Percentiles rank a stretch among this genome's conserved stretches.
These are phyloP conservation scores for Sphaerulina musiva DNA, from an alignment of 2,329 filamentous ascomycete genomes.

Conservation along the genomic window DNA sequence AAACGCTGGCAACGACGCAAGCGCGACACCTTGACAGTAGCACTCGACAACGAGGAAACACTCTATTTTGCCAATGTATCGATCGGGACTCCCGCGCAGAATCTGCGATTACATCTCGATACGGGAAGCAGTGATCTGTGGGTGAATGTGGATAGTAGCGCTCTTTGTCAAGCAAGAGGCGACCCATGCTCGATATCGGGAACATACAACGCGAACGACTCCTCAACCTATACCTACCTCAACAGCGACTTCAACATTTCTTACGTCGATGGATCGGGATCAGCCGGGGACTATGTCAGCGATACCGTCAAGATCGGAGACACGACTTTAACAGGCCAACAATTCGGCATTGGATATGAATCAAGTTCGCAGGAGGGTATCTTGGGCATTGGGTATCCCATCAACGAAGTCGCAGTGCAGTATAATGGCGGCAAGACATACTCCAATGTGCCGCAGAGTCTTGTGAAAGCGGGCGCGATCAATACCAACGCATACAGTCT, in stretches of 20 bases:
- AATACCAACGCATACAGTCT: slow-evolving; percentile 61
- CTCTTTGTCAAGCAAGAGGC: slow-evolving; percentile 46
- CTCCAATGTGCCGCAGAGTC: slow-evolving; percentile 57
- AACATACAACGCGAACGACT: slow-evolving; percentile 62
- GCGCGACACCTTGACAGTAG: slow-evolving; percentile 40
- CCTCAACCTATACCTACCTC: slow-evolving; percentile 69
- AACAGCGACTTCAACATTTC: slow-evolving; percentile 77
- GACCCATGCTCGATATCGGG: slow-evolving; percentile 56
- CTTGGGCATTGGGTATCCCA: slow-evolving; percentile 73
- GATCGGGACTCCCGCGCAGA: slow-evolving; percentile 53
- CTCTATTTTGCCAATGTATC: slow-evolving; percentile 55
- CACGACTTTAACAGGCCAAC: slow-evolving; percentile 50
- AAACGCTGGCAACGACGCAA: slow-evolving; percentile 37
- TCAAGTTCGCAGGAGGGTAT: slow-evolving; percentile 61
- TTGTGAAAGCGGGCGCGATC: slow-evolving; percentile 58
- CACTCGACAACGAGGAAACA: slow-evolving; percentile 53
- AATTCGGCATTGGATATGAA: slow-evolving; percentile 67
- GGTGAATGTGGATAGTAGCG: slow-evolving; percentile 59
- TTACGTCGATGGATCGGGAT: slow-evolving; percentile 75
- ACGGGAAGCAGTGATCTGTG: slow-evolving; percentile 59
- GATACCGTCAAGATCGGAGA: slow-evolving; percentile 62
- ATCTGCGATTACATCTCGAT: slow-evolving; percentile 52
- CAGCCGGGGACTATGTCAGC: slow-evolving; percentile 70
- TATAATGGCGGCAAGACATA: slow-evolving; percentile 48
- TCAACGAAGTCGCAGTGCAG: slow-evolving; percentile 69